Base-by-base conservation (phyloP, 2,329 filamentous ascomycete species). In the Atkinsonella texensis region DNA sequence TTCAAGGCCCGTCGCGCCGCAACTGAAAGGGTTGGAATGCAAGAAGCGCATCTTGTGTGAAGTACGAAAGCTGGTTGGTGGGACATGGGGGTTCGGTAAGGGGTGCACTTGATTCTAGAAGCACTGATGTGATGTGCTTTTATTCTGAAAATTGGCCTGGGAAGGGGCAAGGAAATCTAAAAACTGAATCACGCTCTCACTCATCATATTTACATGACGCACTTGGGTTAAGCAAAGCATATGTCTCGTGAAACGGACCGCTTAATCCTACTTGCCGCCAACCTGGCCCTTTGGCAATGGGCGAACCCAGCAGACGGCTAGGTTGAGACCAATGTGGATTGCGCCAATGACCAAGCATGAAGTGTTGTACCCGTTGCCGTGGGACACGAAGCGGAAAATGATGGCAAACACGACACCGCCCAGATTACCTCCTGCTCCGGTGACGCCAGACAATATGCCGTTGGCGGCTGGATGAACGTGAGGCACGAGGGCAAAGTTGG, bases 391-490 rank as follows among this genome's bases (percentile, higher is more conserved):
- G 48, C 88, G 75, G 74, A 95, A 62, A 89, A 80, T 63, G 89
- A 94, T 80, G 18, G 88, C 85, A 61, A 93, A 95, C 47, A 94
- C 66, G 49, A 95, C 81, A 12, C 90, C 90, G 4, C 90, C 90
- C 10, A 95, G 67, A 61, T 95, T 96, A 1, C 90, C 89, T 9
- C 79, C 74, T 0, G 85, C 89, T 10, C 90, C 90, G 0, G 88
- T 84, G 38, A 87, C 72, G 12, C 89, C 89, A 1, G 84, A 87
- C 7, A 95, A 76, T 52, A 77, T 65, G 13, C 88, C 89, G 66
- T 95, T 95, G 54, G 88, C 87, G 54, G 76, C 77, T 1, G 88
- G 87, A 66, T 90, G 85, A 1, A 95, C 84, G 63, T 95, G 90
- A 3, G 89, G 89, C 23, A 95, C 84, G 6, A 95, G 76, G 0